These are phyloP conservation scores for Gyrodon lividus DNA, from an alignment of 768 basidiomycete species.

Conservation along the genomic window DNA sequence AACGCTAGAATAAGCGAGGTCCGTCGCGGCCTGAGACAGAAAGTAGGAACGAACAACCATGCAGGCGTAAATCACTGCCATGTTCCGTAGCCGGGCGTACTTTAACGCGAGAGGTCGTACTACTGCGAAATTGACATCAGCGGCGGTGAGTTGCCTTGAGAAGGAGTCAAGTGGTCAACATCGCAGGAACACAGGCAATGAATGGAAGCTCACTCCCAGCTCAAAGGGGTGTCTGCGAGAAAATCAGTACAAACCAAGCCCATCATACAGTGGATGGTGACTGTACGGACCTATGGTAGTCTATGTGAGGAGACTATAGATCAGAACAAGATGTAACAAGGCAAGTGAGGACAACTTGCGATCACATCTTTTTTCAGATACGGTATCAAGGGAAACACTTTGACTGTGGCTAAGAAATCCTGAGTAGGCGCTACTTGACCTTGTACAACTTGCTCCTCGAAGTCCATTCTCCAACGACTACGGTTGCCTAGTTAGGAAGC, in stretches of 20 bases:
- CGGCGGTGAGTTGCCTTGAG: slow-evolving; percentile 72
- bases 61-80: slow-evolving; percentile 73
- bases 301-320: slow-evolving; percentile 10
- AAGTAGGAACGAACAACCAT: slow-evolving; percentile 81
- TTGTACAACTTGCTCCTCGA: slow-evolving; percentile 26
- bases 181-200: background rate
- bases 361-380: slow-evolving; percentile 66
- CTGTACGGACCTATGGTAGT: slow-evolving; percentile 27
- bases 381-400: slow-evolving; percentile 81
- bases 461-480: slow-evolving; percentile 30
- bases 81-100: slow-evolving; percentile 74
- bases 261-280: background rate
- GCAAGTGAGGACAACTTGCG: slow-evolving; percentile 42
- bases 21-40: slow-evolving; percentile 59
- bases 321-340: slow-evolving; percentile 18
- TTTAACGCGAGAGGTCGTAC: slow-evolving; percentile 76
- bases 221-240: slow-evolving; percentile 61
- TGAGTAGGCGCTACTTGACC: slow-evolving; percentile 53
- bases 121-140: slow-evolving; percentile 79
- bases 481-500: slow-evolving; percentile 1
- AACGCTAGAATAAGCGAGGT: slow-evolving; percentile 77
- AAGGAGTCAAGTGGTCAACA: slow-evolving; percentile 8
- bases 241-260: background rate
- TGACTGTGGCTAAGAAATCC: slow-evolving; percentile 58
- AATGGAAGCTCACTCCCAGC: slow-evolving; percentile 66